Conservation (phyloP, 2,329 filamentous ascomycete genomes). For the Aspergillus persii region DNA sequence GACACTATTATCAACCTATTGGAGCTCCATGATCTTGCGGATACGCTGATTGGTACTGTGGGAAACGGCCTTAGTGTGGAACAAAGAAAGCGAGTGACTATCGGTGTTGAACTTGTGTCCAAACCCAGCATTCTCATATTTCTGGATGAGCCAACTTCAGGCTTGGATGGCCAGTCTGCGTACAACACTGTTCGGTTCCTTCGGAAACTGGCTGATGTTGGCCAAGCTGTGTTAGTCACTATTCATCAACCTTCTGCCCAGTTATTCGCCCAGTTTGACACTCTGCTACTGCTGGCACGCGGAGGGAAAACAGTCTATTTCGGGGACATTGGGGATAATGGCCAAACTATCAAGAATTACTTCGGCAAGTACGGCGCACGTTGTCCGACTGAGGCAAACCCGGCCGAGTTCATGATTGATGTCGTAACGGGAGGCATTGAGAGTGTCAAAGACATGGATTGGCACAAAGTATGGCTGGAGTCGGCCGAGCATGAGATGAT, state of each 20-base stretch:
- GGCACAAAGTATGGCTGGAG: constrained; percentile 68
- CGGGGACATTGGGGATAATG: constrained; percentile 62
- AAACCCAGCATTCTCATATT: constrained; percentile 65
- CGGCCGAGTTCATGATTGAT: constrained; percentile 56
- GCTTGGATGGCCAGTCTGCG: constrained; percentile 64
- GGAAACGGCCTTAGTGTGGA: constrained; percentile 55
- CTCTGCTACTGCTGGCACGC: constrained; percentile 62
- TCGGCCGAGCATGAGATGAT: constrained; percentile 58
- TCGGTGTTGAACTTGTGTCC: constrained; percentile 67
- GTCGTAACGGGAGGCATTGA: constrained; percentile 39
- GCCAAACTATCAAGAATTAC: constrained; percentile 60
- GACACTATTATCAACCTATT: constrained; percentile 61
- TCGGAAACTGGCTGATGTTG: constrained; percentile 60
- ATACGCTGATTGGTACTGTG: constrained; percentile 54
- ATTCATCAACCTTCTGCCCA: constrained; percentile 67
- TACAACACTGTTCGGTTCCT: constrained; percentile 64
- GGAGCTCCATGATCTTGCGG: constrained; percentile 60
- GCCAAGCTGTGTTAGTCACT: constrained; percentile 66
- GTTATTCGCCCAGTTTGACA: constrained; percentile 66
- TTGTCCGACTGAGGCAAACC: constrained; percentile 60
- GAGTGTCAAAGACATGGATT: constrained; percentile 51
- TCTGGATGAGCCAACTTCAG: constrained; percentile 67
- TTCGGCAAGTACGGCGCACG: constrained; percentile 62
- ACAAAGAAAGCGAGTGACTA: constrained; percentile 65
- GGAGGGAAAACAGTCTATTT: constrained; percentile 69